Percentiles rank a stretch among this genome's conserved stretches.
Conservation (phyloP, 2,329 filamentous ascomycete species). For the Cadophora malorum region DNA sequence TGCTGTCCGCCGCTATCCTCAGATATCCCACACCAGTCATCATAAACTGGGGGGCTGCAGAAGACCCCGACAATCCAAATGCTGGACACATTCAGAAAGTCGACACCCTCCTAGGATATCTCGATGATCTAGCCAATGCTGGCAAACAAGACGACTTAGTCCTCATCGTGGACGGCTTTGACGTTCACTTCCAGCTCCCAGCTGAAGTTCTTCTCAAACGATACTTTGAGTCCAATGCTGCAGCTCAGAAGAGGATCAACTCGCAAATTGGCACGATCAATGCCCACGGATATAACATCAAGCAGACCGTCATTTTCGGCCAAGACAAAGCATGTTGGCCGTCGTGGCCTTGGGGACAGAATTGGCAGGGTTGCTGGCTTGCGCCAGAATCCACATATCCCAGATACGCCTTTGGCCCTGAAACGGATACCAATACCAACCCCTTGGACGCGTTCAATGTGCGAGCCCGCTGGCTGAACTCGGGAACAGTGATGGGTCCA, state of each 20-base stretch:
- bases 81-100: conserved; percentile 3
- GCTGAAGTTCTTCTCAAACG: conserved; percentile 10
- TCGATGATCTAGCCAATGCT: neutral
- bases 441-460: neutral
- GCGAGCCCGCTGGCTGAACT: conserved; percentile 1
- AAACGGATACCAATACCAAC: neutral
- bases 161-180: conserved; percentile 17
- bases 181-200: conserved; percentile 18
- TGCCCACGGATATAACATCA: neutral
- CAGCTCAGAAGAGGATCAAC: conserved; percentile 2
- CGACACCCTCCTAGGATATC: neutral
- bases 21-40: conserved; percentile 3
- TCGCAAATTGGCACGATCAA: neutral
- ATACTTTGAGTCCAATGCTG: conserved; percentile 29
- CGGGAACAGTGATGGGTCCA: conserved; percentile 12
- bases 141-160: neutral
- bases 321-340: conserved; percentile 15
- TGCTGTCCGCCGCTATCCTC: conserved; percentile 7
- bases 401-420: neutral
- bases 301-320: conserved; percentile 14
- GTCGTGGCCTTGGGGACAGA: neutral
- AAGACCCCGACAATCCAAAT: neutral
- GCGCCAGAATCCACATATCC: conserved; percentile 3
- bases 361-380: conserved; percentile 4
- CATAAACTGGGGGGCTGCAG: conserved; percentile 3